Evolutionary conservation across 768 basidiomycete species (phyloP).

Genomic region (Dentipellis sp.): DNA sequence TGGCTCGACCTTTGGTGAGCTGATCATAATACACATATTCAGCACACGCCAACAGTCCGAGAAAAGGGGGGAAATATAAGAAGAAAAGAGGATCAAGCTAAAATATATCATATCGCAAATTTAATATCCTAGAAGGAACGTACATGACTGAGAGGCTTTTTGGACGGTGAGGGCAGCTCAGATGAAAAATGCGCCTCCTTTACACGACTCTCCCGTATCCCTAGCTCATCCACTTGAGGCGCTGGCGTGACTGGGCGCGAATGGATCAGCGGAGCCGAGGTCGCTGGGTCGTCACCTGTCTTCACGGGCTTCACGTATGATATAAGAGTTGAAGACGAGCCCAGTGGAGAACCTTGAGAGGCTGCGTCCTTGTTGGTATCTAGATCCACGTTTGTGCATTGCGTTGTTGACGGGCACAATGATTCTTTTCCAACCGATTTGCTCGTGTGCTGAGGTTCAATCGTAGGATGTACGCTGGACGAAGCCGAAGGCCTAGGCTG

Average conservation of each 20-base stretch:
- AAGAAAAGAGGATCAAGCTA: conserved; percentile 20
- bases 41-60: not conserved
- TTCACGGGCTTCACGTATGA: conserved; percentile 47
- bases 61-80: conserved; percentile 13
- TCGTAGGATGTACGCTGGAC: not conserved
- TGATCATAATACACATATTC: conserved; percentile 25
- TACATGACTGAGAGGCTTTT: conserved; percentile 77
- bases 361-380: conserved; percentile 3
- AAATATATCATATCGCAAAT: conserved; percentile 13
- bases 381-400: not conserved
- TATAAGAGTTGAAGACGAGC: conserved; percentile 71
- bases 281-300: conserved; percentile 34
- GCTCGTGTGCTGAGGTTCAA: conserved; percentile 3
- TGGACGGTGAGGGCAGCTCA: conserved; percentile 36
- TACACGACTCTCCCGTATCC: conserved; percentile 31
- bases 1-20: conserved; percentile 70
- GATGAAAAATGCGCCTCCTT: conserved; percentile 7
- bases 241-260: conserved; percentile 7
- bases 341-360: conserved; percentile 24
- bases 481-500: not conserved
- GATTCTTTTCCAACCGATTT: conserved; percentile 6
- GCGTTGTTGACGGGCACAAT: conserved; percentile 3
- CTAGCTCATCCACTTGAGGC: conserved; percentile 29
- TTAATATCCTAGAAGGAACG: conserved; percentile 62
- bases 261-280: conserved; percentile 7